Conservation (phyloP, 2,329 filamentous ascomycete genomes). For the Biscogniauxia marginata region DNA sequence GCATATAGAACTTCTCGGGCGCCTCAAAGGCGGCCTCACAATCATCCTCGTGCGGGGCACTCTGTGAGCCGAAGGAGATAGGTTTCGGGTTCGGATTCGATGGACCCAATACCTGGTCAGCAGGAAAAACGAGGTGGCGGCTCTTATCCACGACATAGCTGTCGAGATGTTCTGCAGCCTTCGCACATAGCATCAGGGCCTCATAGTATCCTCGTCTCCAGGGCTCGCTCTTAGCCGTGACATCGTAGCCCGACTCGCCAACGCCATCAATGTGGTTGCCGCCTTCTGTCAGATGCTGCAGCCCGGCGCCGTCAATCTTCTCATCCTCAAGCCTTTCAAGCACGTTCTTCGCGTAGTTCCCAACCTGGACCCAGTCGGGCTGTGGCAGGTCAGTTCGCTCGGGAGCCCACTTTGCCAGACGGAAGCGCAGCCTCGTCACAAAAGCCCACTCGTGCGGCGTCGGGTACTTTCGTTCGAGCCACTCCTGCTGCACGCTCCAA, state of each 20-base stretch:
- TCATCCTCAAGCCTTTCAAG: conserved; percentile 69
- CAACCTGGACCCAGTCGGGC: conserved; percentile 69
- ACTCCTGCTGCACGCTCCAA: conserved; percentile 70
- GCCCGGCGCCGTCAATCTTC: conserved; percentile 63
- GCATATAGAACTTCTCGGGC: conserved; percentile 77
- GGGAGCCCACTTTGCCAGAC: conserved; percentile 61
- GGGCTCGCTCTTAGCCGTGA: conserved; percentile 72
- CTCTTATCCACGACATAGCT: conserved; percentile 72
- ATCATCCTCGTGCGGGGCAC: conserved; percentile 71
- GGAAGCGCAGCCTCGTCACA: conserved; percentile 65
- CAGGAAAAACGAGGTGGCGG: conserved; percentile 65
- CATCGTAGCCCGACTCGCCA: conserved; percentile 59
- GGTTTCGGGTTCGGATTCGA: conserved; percentile 80
- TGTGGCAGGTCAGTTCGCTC: conserved; percentile 52
- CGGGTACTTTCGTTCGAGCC: conserved; percentile 71
- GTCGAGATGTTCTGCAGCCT: conserved; percentile 77
- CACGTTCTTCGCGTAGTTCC: conserved; percentile 57
- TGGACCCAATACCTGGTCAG: conserved; percentile 73
- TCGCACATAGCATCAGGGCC: conserved; percentile 72
- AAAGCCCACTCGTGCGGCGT: conserved; percentile 82
- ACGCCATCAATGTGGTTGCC: conserved; percentile 54
- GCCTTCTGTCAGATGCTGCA: conserved; percentile 56
- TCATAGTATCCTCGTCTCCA: conserved; percentile 89
- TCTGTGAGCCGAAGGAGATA: conserved; percentile 60
- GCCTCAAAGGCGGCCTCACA: conserved; percentile 66